These are phyloP conservation scores for Luvunga scandens DNA, from an alignment of 345 rosid genomes.

Conservation along the genomic window DNA sequence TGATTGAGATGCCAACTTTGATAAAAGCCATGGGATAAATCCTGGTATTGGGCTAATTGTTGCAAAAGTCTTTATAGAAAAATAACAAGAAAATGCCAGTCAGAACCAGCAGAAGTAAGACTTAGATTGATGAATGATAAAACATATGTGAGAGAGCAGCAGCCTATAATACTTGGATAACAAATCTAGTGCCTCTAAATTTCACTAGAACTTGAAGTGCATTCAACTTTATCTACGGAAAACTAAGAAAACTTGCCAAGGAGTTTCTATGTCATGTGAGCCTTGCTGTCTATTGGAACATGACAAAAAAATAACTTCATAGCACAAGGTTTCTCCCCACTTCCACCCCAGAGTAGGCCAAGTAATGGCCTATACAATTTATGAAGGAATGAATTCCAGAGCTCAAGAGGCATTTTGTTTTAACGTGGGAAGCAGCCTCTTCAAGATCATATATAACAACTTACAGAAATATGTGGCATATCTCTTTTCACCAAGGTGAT, in stretches of 20 bases:
- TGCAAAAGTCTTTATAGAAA: conserved; percentile 62
- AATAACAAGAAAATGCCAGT: conserved; percentile 10
- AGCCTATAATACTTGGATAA: neutral
- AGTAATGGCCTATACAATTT: neutral
- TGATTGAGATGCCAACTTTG: conserved; percentile 81
- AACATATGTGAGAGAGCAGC: neutral
- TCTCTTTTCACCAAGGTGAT: conserved; percentile 81
- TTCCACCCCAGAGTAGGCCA: neutral
- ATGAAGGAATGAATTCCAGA: conserved; percentile 1
- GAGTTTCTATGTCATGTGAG: neutral
- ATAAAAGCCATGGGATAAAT: conserved; percentile 78
- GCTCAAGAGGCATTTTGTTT: neutral
- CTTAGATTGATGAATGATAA: neutral
- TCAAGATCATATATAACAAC: conserved; percentile 26
- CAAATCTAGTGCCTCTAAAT: neutral
- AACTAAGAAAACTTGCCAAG: neutral
- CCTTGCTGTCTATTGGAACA: neutral
- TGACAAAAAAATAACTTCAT: neutral
- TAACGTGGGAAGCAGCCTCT: neutral
- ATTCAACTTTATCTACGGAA: neutral
- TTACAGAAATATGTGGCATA: conserved; percentile 84
- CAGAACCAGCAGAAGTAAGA: conserved; percentile 2
- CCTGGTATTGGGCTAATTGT: conserved; percentile 96
- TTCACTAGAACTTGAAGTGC: neutral
- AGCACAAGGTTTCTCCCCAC: neutral